These are phyloP conservation scores for Sporisorium scitamineum DNA, from an alignment of 1,284 basidiomycete genomes.

Conservation along the genomic window DNA sequence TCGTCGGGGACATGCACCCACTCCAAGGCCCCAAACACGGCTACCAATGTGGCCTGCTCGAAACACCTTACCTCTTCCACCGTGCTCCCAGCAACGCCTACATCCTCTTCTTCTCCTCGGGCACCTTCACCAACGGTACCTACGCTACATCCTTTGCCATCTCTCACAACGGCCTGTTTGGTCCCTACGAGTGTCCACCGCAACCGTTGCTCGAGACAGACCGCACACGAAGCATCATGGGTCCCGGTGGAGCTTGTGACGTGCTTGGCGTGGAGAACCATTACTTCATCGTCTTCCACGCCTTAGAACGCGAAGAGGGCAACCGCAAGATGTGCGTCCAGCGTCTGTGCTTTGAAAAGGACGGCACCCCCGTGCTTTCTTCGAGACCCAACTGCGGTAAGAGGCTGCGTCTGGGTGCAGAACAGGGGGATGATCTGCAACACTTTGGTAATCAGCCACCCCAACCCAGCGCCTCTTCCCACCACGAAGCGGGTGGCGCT, in stretches of 20 bases:
- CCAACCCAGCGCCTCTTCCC: neutral
- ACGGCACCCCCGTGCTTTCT: constrained; percentile 48
- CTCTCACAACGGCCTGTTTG: constrained; percentile 50
- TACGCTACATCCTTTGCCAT: constrained; percentile 58
- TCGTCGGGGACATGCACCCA: constrained; percentile 48
- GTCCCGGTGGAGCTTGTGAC: constrained; percentile 55
- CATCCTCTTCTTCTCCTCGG: constrained; percentile 58
- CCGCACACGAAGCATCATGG: constrained; percentile 33
- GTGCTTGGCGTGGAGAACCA: constrained; percentile 51
- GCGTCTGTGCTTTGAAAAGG: constrained; percentile 32
- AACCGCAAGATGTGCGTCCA: constrained; percentile 56
- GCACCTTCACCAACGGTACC: constrained; percentile 51
- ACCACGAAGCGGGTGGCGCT: too few species aligned
- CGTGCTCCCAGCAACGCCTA: constrained; percentile 48
- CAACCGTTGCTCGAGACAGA: constrained; percentile 53
- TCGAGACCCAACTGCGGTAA: constrained; percentile 52
- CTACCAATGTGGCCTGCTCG: constrained; percentile 51
- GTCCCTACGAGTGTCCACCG: constrained; percentile 42
- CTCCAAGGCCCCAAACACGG: constrained; percentile 43
- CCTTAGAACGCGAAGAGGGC: constrained; percentile 46
- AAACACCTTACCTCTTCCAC: constrained; percentile 58
- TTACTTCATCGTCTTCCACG: constrained; percentile 58
- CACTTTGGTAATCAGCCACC: constrained; percentile 35
- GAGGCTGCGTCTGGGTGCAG: constrained; percentile 50
- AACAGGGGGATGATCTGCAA: constrained; percentile 50